phyloP scores from a whole-genome alignment of 225 moss, liverwort and hornwort species.

The Marchantia paleacea region DNA sequence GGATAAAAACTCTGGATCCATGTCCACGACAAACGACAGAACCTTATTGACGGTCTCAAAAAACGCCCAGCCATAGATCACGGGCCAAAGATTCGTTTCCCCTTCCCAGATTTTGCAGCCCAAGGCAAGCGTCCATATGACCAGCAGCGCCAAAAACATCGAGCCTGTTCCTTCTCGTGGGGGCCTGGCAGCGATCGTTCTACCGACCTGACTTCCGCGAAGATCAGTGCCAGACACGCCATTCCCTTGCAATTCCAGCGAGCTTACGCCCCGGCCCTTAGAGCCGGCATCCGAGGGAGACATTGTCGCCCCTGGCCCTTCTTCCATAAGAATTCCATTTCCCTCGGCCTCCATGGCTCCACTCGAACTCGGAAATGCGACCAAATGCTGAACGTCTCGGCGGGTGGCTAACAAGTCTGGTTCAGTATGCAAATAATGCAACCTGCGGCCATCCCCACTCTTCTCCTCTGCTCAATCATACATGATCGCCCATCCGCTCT shows the following conservation, averaged over 20 bases:
- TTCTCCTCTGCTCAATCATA: neutral
- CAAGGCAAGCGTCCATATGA: constrained; percentile 54
- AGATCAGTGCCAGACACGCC: neutral
- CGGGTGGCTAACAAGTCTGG: neutral
- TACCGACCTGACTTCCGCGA: neutral
- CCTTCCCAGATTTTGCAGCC: constrained; percentile 43
- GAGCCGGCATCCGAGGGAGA: neutral
- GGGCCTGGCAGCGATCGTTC: neutral
- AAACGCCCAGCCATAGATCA: constrained; percentile 51
- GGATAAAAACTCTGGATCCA: constrained; percentile 42
- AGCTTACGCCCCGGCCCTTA: neutral
- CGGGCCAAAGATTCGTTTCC: constrained; percentile 51
- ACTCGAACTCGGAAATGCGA: neutral
- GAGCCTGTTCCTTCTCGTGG: constrained; percentile 43
- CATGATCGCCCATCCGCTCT: neutral
- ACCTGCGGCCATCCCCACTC: too few relatives aligned
- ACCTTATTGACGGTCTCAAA: constrained; percentile 58
- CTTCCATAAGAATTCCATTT: neutral
- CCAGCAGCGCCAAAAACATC: constrained; percentile 52
- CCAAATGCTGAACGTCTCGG: neutral
- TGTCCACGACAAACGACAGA: constrained; percentile 36
- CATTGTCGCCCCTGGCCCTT: neutral
- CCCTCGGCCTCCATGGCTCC: neutral
- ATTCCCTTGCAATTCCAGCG: neutral
- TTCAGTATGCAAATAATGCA: neutral